Base-by-base conservation (phyloP, 129 eudicot species). In the Erigeron canadensis region DNA sequence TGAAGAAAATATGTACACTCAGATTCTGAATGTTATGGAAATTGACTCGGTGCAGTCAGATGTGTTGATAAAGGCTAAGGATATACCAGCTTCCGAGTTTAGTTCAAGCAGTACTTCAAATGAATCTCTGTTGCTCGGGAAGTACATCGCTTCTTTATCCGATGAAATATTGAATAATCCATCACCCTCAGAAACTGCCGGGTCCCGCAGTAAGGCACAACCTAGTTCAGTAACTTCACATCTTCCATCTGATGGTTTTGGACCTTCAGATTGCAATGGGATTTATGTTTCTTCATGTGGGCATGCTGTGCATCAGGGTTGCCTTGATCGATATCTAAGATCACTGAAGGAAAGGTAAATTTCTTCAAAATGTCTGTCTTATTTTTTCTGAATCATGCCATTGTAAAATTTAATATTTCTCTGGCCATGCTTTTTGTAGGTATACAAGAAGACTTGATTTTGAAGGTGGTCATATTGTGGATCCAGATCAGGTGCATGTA, bases 241-340 rank as follows among this genome's bases (percentile, higher is more conserved):
- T 62, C 55, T 75, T 64, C 77, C 72, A 46, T 81, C 64, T 83
- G 86, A 79, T 53, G 87, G 88, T 37, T 81, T 86, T 77, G 95
- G 97, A 39, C 96, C 97, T 21, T 69, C 74, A 3, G 90, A 86
- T 64, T 84, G 88, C 61, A 84, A 88, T 71, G 97, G 99, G 22
- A 69, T 95, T 61, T 75, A 81, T 81, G 84, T 88, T 69, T 87
- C 99, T 73, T 95, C 99, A 34, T 95, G 99, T 86, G 99, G 99
- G 48, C 99, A 95, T 83, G 97, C 99, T 42, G 99, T 95, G 51
- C 99, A 95, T 82, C 97, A 95, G 76, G 91, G 76, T 72, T 95
- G 99, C 79, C 89, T 95, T 77, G 97, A 90, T 78, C 96, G 96
- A 46, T 95, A 95, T 82, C 74, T 95, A 56, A 84, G 85, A 63